These are phyloP conservation scores for Lasiosphaeris hirsuta DNA, from an alignment of 495 filamentous ascomycete genomes.

Conservation along the genomic window DNA sequence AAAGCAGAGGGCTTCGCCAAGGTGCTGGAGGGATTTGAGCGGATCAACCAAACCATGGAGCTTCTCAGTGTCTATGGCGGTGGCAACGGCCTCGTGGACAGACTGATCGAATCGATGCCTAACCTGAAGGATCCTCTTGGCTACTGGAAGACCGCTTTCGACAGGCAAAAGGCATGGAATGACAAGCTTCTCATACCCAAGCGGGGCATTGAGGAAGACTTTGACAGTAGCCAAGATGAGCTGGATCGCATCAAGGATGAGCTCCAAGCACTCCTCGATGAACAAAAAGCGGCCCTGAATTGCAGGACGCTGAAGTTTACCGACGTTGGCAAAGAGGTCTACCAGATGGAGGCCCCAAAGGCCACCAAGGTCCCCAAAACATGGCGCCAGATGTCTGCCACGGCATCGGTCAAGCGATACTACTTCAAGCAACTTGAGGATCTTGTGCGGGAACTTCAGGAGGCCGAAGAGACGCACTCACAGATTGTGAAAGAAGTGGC, in stretches of 20 bases:
- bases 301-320: constrained; percentile 71
- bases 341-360: constrained; percentile 88
- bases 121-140: constrained; percentile 67
- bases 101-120: constrained; percentile 81
- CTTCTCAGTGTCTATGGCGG: constrained; percentile 65
- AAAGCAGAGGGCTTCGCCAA: constrained; percentile 85
- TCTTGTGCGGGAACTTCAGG: constrained; percentile 80
- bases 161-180: constrained; percentile 74
- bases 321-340: constrained; percentile 95
- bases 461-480: constrained; percentile 89
- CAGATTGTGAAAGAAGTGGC: constrained; percentile 89
- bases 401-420: constrained; percentile 86
- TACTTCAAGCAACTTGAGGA: constrained; percentile 81
- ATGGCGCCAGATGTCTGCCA: constrained; percentile 97
- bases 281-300: constrained; percentile 62
- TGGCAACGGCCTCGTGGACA: constrained; percentile 78
- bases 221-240: constrained; percentile 77
- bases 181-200: constrained; percentile 74
- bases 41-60: constrained; percentile 87
- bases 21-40: constrained; percentile 96
- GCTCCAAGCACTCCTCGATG: constrained; percentile 68
- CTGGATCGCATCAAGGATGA: constrained; percentile 69
- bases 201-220: constrained; percentile 87
- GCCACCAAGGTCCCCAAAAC: constrained; percentile 80
- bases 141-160: constrained; percentile 91